Conservation (phyloP, 139 green algal genomes). For the Choricystis sp. region DNA sequence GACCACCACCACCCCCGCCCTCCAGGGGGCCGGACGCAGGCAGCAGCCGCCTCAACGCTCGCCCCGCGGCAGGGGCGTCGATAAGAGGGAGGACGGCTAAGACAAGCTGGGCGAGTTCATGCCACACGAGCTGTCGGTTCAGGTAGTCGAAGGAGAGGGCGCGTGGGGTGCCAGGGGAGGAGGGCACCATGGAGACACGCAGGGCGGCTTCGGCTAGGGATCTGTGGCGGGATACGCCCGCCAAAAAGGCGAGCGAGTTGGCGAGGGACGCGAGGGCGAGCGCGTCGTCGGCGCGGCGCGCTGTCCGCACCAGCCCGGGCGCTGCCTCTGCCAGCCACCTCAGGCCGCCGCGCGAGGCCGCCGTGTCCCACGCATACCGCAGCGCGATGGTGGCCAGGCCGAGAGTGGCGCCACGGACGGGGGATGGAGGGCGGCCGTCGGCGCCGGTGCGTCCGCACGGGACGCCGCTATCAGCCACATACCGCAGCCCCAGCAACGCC, state of each 20-base stretch:
- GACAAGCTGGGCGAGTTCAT: conserved; percentile 70
- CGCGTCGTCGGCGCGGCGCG: not conserved
- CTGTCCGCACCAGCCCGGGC: not conserved
- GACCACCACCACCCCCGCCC: not conserved
- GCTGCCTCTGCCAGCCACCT: not conserved
- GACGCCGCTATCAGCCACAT: not conserved
- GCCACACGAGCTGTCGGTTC: conserved; percentile 80
- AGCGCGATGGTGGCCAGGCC: not conserved
- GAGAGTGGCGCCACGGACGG: not conserved
- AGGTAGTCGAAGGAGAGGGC: conserved; percentile 84
- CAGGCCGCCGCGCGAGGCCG: too few species aligned
- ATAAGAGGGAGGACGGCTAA: conserved; percentile 67
- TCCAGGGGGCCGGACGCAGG: conserved; percentile 14
- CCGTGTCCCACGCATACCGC: not conserved
- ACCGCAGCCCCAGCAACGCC: not conserved
- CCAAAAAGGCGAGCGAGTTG: not conserved
- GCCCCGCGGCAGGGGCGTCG: conserved; percentile 15
- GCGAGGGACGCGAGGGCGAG: not conserved
- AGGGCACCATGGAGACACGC: conserved; percentile 55
- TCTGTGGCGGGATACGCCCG: conserved; percentile 17
- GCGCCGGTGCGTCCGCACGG: not conserved
- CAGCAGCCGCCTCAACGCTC: conserved; percentile 13
- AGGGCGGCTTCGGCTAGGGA: conserved; percentile 60
- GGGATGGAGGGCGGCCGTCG: too few species aligned
- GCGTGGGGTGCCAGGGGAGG: conserved; percentile 40